A percentile compares a stretch with the other conserved stretches of the same genome.
These are phyloP conservation scores for Tolypocladium paradoxum DNA, from an alignment of 2,329 filamentous ascomycete genomes.

Conservation along the genomic window DNA sequence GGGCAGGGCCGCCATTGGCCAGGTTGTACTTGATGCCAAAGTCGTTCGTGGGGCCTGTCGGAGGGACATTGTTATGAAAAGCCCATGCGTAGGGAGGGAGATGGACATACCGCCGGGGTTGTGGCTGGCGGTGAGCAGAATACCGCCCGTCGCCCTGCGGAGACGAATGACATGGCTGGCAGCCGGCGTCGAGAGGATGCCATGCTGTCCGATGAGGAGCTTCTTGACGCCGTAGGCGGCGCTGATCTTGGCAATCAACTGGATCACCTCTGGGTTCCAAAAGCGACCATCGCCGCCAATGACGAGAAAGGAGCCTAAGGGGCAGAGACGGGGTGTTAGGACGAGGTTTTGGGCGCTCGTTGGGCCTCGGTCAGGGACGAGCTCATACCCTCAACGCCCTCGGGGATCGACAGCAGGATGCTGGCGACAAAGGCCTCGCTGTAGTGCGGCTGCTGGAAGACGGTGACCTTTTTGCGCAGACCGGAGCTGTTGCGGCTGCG, in stretches of 20 bases:
- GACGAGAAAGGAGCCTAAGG: conserved; percentile 65
- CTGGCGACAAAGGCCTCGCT: conserved; percentile 91
- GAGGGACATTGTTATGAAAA: conserved; percentile 2
- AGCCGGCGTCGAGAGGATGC: conserved; percentile 92
- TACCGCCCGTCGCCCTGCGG: conserved; percentile 89
- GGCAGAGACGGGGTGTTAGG: conserved; percentile 6
- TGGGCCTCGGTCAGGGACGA: background rate
- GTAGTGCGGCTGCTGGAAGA: conserved; percentile 93
- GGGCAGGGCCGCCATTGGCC: conserved; percentile 87
- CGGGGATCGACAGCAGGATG: conserved; percentile 91
- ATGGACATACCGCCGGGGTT: conserved; percentile 76
- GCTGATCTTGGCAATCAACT: conserved; percentile 94
- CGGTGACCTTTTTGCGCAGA: conserved; percentile 96
- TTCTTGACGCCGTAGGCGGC: conserved; percentile 98
- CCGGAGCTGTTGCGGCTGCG: conserved; percentile 56
- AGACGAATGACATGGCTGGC: conserved; percentile 94
- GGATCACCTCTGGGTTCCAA: conserved; percentile 94
- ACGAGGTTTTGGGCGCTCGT: background rate
- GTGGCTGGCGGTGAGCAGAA: conserved; percentile 92
- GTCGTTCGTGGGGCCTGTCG: conserved; percentile 74
- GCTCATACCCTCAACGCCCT: conserved; percentile 64
- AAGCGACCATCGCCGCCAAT: conserved; percentile 95
- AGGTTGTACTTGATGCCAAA: conserved; percentile 99
- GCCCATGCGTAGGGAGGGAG: background rate
- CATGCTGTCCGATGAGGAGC: conserved; percentile 89